Evolutionary conservation across 257 asterid species (phyloP).

Genomic region (Eucommia ulmoides): DNA sequence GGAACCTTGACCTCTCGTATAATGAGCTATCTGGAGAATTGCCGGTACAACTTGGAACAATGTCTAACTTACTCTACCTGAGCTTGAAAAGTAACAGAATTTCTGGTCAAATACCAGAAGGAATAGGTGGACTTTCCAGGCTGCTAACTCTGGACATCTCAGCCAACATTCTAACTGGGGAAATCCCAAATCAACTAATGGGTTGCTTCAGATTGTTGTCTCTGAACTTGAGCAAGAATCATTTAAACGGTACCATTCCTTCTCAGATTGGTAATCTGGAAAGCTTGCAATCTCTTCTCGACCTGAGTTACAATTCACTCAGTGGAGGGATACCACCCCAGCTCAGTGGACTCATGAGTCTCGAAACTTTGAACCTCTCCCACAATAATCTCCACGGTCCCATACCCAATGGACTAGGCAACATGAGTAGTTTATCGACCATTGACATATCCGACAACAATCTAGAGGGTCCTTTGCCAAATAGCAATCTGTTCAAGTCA

Average conservation of each 20-base stretch:
- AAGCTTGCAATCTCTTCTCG: slow-evolving; percentile 8
- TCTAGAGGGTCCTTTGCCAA: slow-evolving; percentile 29
- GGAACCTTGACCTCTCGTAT: slow-evolving; percentile 21
- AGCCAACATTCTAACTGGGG: slow-evolving; percentile 17
- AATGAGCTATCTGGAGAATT: slow-evolving; percentile 17
- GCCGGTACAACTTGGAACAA: slow-evolving; percentile 16
- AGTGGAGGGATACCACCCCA: slow-evolving; percentile 19
- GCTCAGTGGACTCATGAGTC: slow-evolving; percentile 7
- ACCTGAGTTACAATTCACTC: slow-evolving; percentile 24
- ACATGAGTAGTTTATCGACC: slow-evolving; percentile 5
- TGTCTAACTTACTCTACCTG: slow-evolving; percentile 9
- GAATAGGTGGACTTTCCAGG: slow-evolving; percentile 8
- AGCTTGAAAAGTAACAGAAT: slow-evolving; percentile 15
- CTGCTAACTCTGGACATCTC: slow-evolving; percentile 10
- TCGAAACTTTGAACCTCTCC: slow-evolving; percentile 21
- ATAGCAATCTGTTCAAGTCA: slow-evolving; percentile 16
- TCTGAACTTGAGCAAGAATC: neutral
- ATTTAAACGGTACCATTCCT: neutral
- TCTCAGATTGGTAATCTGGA: neutral
- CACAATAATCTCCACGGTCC: slow-evolving; percentile 32
- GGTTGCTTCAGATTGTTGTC: neutral
- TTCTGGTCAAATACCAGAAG: slow-evolving; percentile 22
- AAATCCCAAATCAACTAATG: slow-evolving; percentile 22
- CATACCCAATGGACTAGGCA: slow-evolving; percentile 3
- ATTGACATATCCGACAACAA: slow-evolving; percentile 27